Percentiles rank a stretch among this genome's conserved stretches.
Conservation (phyloP, 305 asterid genomes). For the Fraxinus angustifolia region DNA sequence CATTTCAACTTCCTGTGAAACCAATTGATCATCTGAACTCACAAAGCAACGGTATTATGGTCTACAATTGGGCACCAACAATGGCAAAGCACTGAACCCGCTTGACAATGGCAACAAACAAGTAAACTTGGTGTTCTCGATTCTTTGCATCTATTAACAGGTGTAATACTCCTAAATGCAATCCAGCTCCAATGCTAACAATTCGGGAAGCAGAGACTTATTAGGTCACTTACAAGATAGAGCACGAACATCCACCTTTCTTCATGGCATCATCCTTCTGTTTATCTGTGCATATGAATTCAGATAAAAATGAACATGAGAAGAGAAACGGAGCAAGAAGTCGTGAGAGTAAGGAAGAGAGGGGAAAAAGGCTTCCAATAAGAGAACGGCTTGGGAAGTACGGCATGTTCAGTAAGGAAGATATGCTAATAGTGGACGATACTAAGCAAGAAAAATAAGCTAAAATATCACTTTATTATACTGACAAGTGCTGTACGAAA, state of each 20-base stretch:
- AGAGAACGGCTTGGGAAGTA: not conserved
- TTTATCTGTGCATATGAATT: slow-evolving; percentile 38
- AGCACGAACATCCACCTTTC: slow-evolving; percentile 63
- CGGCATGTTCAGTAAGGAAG: not conserved
- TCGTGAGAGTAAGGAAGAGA: not conserved
- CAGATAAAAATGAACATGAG: not conserved
- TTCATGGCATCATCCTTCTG: slow-evolving; percentile 47
- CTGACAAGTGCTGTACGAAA: not conserved
- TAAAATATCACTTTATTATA: not conserved
- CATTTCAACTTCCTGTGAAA: not conserved
- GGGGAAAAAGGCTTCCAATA: not conserved
- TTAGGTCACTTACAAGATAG: slow-evolving; percentile 43
- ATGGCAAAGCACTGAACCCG: slow-evolving; percentile 20
- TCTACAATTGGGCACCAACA: slow-evolving; percentile 10
- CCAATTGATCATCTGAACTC: not conserved
- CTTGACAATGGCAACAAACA: slow-evolving; percentile 8
- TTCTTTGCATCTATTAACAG: slow-evolving; percentile 33
- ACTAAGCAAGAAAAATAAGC: not conserved
- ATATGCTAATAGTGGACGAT: not conserved
- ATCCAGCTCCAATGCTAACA: slow-evolving; percentile 27
- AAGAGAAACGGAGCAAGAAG: not conserved
- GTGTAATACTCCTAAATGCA: slow-evolving; percentile 33
- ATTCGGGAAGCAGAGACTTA: slow-evolving; percentile 14
- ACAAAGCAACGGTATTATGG: slow-evolving; percentile 11
- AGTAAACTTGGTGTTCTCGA: slow-evolving; percentile 17